Percentiles rank a stretch among this genome's conserved stretches.
These are phyloP conservation scores for Xylaria sp. DNA, from an alignment of 2,329 filamentous ascomycete species.

Conservation along the genomic window DNA sequence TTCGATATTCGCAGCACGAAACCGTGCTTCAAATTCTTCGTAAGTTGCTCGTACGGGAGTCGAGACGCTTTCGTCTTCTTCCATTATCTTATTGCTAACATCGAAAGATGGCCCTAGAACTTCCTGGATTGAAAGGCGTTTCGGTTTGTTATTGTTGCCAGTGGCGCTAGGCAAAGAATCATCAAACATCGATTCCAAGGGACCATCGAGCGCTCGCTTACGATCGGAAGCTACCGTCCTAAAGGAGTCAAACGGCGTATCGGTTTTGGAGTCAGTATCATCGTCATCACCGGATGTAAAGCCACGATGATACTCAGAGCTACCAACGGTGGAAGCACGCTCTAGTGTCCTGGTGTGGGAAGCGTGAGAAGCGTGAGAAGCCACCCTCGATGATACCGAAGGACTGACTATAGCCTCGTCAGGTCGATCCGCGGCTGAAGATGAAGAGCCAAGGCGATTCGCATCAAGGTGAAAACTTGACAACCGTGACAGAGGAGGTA, in stretches of 20 bases:
- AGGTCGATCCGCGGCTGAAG: slow-evolving; percentile 51
- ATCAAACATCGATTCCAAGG: slow-evolving; percentile 83
- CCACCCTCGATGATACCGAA: slow-evolving; percentile 41
- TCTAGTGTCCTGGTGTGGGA: slow-evolving; percentile 56
- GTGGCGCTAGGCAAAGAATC: slow-evolving; percentile 74
- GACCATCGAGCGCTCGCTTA: slow-evolving; percentile 73
- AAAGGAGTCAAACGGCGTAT: slow-evolving; percentile 80
- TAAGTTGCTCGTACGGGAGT: slow-evolving; percentile 60
- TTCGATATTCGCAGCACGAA: slow-evolving; percentile 41
- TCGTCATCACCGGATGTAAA: slow-evolving; percentile 77
- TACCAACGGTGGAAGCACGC: slow-evolving; percentile 71
- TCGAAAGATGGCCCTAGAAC: slow-evolving; percentile 67
- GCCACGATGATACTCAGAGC: slow-evolving; percentile 75
- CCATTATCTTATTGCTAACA: slow-evolving; percentile 66
- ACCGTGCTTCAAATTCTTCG: slow-evolving; percentile 45
- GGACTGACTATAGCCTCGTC: slow-evolving; percentile 39
- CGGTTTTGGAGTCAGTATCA: slow-evolving; percentile 69
- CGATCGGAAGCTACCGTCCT: slow-evolving; percentile 76
- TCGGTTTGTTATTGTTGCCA: slow-evolving; percentile 60
- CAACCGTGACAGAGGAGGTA: slow-evolving; percentile 63
- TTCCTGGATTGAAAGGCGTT: slow-evolving; percentile 68
- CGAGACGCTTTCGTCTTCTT: slow-evolving; percentile 68
- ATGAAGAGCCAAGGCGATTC: slow-evolving; percentile 58
- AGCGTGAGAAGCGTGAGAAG: slow-evolving; percentile 45
- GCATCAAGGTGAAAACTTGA: slow-evolving; percentile 66